These are phyloP conservation scores for Ophiostoma sp. DNA, from an alignment of 2,329 filamentous ascomycete genomes.

Conservation along the genomic window DNA sequence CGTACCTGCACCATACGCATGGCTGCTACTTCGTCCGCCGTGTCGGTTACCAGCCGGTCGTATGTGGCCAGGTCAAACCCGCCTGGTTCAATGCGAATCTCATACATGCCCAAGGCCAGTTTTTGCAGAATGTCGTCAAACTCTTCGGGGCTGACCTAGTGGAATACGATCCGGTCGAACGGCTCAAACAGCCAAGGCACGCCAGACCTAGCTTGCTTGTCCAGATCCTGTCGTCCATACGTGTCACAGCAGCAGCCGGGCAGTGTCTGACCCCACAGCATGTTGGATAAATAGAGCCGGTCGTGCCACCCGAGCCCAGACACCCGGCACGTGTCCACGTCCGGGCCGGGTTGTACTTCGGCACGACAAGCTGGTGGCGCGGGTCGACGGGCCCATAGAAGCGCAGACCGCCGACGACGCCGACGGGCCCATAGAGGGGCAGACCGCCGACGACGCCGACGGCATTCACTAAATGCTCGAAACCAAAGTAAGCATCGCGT, in stretches of 20 bases:
- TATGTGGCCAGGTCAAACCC: conserved; percentile 28
- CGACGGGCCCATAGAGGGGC: too few species aligned
- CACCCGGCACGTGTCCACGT: conserved; percentile 41
- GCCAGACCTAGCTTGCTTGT: conserved; percentile 28
- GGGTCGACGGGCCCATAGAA: conserved; percentile 32
- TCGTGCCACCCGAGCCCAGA: conserved; percentile 41
- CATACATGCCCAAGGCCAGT: background rate
- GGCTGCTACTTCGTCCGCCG: background rate
- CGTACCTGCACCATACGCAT: background rate
- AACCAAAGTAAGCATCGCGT: conserved; percentile 30
- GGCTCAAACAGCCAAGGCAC: conserved; percentile 41
- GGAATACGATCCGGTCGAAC: conserved; percentile 40
- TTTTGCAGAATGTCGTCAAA: background rate
- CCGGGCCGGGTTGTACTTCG: conserved; percentile 41
- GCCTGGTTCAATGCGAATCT: background rate
- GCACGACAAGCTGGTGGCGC: conserved; percentile 30
- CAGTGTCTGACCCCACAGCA: conserved; percentile 37
- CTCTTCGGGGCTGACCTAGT: conserved; percentile 39
- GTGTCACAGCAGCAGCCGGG: conserved; percentile 17
- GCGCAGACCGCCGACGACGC: background rate
- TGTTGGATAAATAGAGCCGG: conserved; percentile 41
- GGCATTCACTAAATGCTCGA: conserved; percentile 30
- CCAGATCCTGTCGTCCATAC: background rate
- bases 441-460: conserved; percentile 38
- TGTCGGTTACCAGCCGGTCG: conserved; percentile 24